phyloP scores from a whole-genome alignment of 2,329 filamentous ascomycete genomes.

The Clarireedia hainanense region DNA sequence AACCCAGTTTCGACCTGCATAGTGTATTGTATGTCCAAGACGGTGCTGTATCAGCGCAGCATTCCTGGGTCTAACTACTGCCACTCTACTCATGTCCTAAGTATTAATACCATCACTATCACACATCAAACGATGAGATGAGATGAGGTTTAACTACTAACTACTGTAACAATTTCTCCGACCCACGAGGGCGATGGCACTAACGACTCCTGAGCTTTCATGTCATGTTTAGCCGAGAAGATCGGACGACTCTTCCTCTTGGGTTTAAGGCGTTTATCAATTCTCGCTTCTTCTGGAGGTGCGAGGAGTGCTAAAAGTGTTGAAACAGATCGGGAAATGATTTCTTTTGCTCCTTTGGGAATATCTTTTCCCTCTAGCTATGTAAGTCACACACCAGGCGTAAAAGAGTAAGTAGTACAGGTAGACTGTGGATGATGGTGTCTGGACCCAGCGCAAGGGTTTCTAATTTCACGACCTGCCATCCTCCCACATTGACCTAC shows the following conservation, averaged over 20 bases:
- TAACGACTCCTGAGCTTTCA: no score
- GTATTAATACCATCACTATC: no score
- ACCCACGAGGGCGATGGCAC: no score
- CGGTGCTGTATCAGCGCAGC: not conserved
- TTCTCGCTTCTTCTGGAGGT: no score
- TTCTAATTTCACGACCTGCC: not conserved
- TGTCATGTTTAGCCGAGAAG: no score
- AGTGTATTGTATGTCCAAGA: not conserved
- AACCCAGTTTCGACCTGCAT: not conserved
- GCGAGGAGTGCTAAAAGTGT: not conserved
- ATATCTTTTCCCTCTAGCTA: not conserved
- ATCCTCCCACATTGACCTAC: no score
- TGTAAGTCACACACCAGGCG: constrained; percentile 4
- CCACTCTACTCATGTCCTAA: not conserved
- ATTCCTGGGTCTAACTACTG: not conserved
- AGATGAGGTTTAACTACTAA: no score
- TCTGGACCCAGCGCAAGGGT: not conserved
- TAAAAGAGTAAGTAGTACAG: not conserved
- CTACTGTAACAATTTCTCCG: no score
- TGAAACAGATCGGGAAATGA: not conserved
- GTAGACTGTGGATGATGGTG: not conserved
- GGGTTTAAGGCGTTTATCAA: no score
- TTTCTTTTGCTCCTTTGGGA: not conserved
- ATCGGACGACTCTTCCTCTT: no score
- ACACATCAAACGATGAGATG: no score